Base-by-base conservation (phyloP, 208 protist species). In the Leishmania tropica region DNA sequence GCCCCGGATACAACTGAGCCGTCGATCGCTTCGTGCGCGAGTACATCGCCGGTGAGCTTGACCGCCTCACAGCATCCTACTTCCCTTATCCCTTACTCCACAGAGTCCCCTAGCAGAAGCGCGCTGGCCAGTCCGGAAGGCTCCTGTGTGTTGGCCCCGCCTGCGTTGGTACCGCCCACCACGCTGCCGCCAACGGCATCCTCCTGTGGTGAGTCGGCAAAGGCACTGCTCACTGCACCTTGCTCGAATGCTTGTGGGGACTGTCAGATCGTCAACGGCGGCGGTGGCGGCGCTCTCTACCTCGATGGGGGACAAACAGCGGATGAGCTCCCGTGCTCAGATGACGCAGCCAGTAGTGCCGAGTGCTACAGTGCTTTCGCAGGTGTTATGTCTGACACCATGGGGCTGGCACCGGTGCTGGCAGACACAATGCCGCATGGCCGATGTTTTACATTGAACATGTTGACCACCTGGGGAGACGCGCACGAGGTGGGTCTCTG, bases 381-480 rank as follows among this genome's bases (percentile, higher is more conserved):
- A 37, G n/a, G 40, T 10, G 70, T 75, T 40, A 47, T 2, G 28
- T 40, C 31, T 13, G 70, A 80, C 21, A 83, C 76, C 8, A 48
- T 86, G 1, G 83, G 77, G 19, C 48, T 89, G 28, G 79, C 45
- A 31, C 58, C 85, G n/a, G 84, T 92, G 28, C 81, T 95, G 10
- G 79, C 86, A 48, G 64, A 81, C 15, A 75, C 68, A 19, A 89
- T 93, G 87, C 93, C 93, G 24, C 65, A 60, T n/a, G 92, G 93
- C 7, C 77, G 91, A 45, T 88, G 78, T 47, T 62, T 98, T 28
- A 68, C 84, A 64, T 35, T 98, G 35, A 96, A 94, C 73, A 78
- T 98, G 48, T 81, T 94, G 31, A 88, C 86, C 47, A 98, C 90
- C 42, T 98, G 96, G 96, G 97, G 96, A 7, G 97, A 98, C 78